Evolutionary conservation across 179 eudicot species (phyloP), one percentile per base, ranked within the genome.

Genomic region (Spergularia azorica): DNA sequence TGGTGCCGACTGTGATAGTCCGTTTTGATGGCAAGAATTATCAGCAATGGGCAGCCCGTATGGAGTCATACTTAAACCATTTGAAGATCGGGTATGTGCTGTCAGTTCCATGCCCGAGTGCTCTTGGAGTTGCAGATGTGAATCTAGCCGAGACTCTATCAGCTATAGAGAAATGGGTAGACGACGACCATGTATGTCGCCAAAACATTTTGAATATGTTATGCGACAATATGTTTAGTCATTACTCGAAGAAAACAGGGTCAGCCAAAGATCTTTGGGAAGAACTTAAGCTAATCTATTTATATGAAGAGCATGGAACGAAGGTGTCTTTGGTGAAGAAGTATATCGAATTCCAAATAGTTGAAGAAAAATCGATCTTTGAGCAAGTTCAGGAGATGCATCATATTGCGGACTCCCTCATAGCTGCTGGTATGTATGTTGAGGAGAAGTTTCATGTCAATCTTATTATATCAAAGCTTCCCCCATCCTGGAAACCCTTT

Each of bases 1-100:
- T 90, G 48, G 60, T 82, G 21, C 95, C 93, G n/a, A 85, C 86
- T 62, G 86, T 79, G 73, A 75, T 87, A 51, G 81, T 82, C 56
- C 93, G 97, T 62, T 87, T 93, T 72, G 83, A 89, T 78, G 96
- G 97, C 56, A 90, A 81, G 71, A 93, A 91, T 77, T 93, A 91
- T 84, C 78, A 84, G 80, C 79, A 79, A 72, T 93, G 98, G 98
- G 87, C 64, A 41, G 85, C 75, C 18, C 85, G 80, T 20, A 86
- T 93, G 90, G 90, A 86, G 60, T 77, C 83, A 26, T 88, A 88
- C 67, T 73, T 93, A 80, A 83, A 82, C 66, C 92, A 86, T 39
- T 55, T 88, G 82, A 87, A 88, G 36, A 78, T 94, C 32, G 83
- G 80, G 1, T 87, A 94, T 71, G 98, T 91, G 71, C 95, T 94